phyloP scores from a whole-genome alignment of 192 early-diverging fungal species.

The Chytriomyces confervae region DNA sequence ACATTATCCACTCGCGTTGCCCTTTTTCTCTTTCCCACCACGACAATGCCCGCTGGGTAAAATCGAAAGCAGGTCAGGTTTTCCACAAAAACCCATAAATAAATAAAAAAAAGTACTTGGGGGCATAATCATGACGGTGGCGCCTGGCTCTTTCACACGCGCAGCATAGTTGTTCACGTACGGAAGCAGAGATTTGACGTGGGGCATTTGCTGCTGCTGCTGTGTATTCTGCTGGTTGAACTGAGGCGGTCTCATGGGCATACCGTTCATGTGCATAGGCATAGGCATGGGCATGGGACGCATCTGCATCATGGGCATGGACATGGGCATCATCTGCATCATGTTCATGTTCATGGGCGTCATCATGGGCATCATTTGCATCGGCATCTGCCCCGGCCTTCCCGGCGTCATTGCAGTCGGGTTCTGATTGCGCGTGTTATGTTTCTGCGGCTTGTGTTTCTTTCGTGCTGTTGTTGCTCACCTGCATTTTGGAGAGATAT shows the following conservation, averaged over 20 bases:
- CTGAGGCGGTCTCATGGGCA: neutral
- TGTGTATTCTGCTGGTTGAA: neutral
- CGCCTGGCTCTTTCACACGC: conserved; percentile 26
- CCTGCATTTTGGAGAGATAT: too few relatives aligned
- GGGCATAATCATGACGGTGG: neutral
- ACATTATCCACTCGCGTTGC: conserved; percentile 3
- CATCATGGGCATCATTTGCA: neutral
- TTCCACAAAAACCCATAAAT: neutral
- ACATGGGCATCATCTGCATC: neutral
- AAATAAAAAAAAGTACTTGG: neutral
- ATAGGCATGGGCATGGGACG: neutral
- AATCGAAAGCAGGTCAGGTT: neutral
- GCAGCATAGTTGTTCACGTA: conserved; percentile 28
- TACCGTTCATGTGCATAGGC: neutral
- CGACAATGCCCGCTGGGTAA: conserved; percentile 1
- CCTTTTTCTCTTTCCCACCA: conserved; percentile 29
- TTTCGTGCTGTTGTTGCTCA: too few relatives aligned
- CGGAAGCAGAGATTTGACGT: conserved; percentile 26
- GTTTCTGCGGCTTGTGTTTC: too few relatives aligned
- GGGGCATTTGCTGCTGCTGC: neutral
- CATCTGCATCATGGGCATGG: neutral
- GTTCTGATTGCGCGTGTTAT: too few relatives aligned
- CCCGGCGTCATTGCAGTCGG: too few relatives aligned
- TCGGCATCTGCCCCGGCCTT: too few relatives aligned
- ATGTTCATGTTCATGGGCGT: neutral